Evolutionary conservation across 176 grass and related monocot genomes (phyloP).

Genomic region (Avena atlantica): DNA sequence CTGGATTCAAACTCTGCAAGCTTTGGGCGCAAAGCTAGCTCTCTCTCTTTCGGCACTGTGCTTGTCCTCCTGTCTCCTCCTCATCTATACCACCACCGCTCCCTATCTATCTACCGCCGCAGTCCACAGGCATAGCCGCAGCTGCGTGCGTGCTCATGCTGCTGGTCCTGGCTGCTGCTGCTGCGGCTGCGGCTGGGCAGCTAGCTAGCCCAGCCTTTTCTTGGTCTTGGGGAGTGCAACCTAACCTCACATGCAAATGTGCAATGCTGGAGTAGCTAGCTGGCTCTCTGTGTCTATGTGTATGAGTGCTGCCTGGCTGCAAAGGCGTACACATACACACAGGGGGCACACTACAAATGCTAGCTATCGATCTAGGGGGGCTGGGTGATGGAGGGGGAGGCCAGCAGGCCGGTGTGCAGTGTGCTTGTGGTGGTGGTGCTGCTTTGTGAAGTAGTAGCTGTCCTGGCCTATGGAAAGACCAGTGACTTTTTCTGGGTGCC

Average conservation of each 20-base stretch:
- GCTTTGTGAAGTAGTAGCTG: slow-evolving; percentile 26
- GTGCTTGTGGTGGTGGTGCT: background rate
- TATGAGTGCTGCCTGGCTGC: slow-evolving; percentile 25
- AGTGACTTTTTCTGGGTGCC: slow-evolving; percentile 41
- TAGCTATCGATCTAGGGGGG: background rate
- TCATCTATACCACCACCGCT: background rate
- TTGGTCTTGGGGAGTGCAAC: slow-evolving; percentile 33
- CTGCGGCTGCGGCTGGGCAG: background rate
- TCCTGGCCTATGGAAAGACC: slow-evolving; percentile 47
- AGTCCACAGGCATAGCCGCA: background rate
- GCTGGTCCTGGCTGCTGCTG: background rate
- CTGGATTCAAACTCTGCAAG: slow-evolving; percentile 27
- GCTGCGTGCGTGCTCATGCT: background rate
- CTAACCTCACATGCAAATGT: background rate
- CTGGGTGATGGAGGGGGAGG: slow-evolving; percentile 7
- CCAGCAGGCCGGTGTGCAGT: background rate
- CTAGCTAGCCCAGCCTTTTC: slow-evolving; percentile 37
- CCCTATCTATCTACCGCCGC: background rate
- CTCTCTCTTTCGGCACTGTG: slow-evolving; percentile 11
- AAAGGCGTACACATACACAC: background rate
- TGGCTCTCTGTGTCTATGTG: background rate
- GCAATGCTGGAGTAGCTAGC: background rate
- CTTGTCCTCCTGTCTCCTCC: slow-evolving; percentile 24
- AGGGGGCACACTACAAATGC: background rate
- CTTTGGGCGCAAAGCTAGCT: slow-evolving; percentile 24